Conservation (phyloP, 2,329 filamentous ascomycete genomes). For the Aspergillus bombycis region DNA sequence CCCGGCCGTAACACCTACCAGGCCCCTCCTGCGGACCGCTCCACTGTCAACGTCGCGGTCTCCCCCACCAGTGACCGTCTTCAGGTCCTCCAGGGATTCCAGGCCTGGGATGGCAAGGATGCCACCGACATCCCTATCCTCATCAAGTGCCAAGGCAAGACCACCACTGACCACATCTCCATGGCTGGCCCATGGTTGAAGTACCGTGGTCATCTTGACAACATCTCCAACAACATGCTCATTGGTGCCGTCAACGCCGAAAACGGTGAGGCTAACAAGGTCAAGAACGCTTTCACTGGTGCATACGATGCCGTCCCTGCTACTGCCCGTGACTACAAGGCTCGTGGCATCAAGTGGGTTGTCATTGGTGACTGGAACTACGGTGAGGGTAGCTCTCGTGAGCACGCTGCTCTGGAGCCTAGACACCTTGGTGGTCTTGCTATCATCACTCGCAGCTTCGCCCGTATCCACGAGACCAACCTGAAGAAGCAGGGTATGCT, state of each 20-base stretch:
- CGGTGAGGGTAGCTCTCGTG: conserved; percentile 94
- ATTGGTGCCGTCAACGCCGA: conserved; percentile 96
- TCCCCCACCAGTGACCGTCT: conserved; percentile 91
- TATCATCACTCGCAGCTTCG: conserved; percentile 94
- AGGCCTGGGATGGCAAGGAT: conserved; percentile 90
- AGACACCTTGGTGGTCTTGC: conserved; percentile 95
- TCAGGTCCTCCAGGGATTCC: conserved; percentile 85
- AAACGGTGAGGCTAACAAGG: conserved; percentile 96
- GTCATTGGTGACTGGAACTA: conserved; percentile 99
- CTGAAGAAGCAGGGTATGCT: conserved; percentile 99
- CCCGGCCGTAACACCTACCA: conserved; percentile 93
- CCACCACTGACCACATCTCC: conserved; percentile 95
- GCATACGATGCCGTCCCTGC: conserved; percentile 87
- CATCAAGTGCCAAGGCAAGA: conserved; percentile 96
- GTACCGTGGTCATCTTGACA: conserved; percentile 98
- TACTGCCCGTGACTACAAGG: conserved; percentile 97
- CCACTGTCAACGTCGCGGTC: conserved; percentile 74
- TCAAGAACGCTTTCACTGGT: conserved; percentile 85
- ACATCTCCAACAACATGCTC: conserved; percentile 99
- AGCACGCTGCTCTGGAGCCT: conserved; percentile 97
- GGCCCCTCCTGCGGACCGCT: conserved; percentile 81
- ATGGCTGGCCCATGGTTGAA: conserved; percentile 98
- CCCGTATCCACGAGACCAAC: conserved; percentile 99
- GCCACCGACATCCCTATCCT: conserved; percentile 81
- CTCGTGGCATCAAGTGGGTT: conserved; percentile 93